Base-by-base conservation (phyloP, 176 grass and related monocot genomes). In the Oryza meyeriana region DNA sequence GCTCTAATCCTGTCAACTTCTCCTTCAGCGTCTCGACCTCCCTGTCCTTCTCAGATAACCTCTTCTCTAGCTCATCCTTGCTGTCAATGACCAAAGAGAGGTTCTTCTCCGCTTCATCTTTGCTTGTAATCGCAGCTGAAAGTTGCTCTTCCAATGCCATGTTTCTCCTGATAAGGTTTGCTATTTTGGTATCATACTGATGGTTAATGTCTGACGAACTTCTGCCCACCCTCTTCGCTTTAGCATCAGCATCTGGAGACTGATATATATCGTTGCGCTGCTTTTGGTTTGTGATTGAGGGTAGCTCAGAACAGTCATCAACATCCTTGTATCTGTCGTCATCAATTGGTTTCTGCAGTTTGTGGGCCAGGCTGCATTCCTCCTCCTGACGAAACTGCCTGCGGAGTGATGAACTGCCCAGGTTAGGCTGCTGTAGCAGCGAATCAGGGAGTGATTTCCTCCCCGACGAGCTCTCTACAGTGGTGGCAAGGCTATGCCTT, bases 381-480 rank as follows among this genome's bases (percentile, higher is more conserved):
- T 94, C 86, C 74, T 98, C 96, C 64, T 86, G 88, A 38, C 66
- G 88, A 64, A 93, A 99, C 69, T 95, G 93, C 58, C 94, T 91
- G 16, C 76, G 83, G 45, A 95, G 90, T 28, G 90, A 91, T 55
- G 89, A 87, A 76, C 86, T 85, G 33, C 82, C 93, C 1, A 90
- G 71, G 70, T 85, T 86, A 3, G 90, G 64, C 82, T 75, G 83
- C 74, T 82, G 90, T 27, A 89, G 73, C 14, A 89, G 63, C 31
- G 88, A 82, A 66, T 95, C 96, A 34, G 93, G 92, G 30, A 99
- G 76, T 6, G 91, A 93, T 79, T 88, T 94, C 80, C 96, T 93
- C 58, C 87, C 87, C 62, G 89, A 88, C 13, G 88, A 87, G 66
- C 88, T 90, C 2, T 91, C 90, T 8, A 89, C 63, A 63, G 96